phyloP scores from a whole-genome alignment of 306 rosid species.

The Quercus suber region DNA sequence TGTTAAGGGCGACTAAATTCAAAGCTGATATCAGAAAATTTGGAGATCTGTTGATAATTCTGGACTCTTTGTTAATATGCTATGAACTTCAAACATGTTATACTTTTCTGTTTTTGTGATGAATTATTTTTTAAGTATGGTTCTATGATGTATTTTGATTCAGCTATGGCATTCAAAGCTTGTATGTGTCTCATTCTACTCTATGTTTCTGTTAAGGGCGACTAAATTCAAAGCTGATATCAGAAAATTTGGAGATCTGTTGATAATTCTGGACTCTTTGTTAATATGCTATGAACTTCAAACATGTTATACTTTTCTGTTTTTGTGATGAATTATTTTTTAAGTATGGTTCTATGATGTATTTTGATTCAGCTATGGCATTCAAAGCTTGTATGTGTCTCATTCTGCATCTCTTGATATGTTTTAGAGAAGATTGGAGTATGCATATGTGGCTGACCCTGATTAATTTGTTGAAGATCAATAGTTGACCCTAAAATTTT shows the following conservation, averaged over 20 bases:
- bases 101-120: background rate
- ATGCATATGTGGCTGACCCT: background rate
- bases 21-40: background rate
- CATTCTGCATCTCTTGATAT: conserved; percentile 10
- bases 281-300: background rate
- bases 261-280: conserved; percentile 22
- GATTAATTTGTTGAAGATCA: too few species aligned
- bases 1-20: conserved; percentile 10
- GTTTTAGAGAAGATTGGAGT: background rate
- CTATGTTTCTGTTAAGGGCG: conserved; percentile 9
- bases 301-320: background rate
- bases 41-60: conserved; percentile 16
- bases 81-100: background rate
- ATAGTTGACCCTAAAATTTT: too few species aligned
- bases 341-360: conserved; percentile 17
- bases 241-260: background rate
- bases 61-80: conserved; percentile 10
- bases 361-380: background rate
- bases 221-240: background rate
- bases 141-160: conserved; percentile 8
- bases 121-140: background rate
- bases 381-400: background rate
- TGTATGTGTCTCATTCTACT: background rate
- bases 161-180: background rate
- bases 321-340: background rate